Percentiles rank a stretch among this genome's conserved stretches.
These are phyloP conservation scores for Rhododendron ferrugineum DNA, from an alignment of 148 eudicot genomes.

Conservation along the genomic window DNA sequence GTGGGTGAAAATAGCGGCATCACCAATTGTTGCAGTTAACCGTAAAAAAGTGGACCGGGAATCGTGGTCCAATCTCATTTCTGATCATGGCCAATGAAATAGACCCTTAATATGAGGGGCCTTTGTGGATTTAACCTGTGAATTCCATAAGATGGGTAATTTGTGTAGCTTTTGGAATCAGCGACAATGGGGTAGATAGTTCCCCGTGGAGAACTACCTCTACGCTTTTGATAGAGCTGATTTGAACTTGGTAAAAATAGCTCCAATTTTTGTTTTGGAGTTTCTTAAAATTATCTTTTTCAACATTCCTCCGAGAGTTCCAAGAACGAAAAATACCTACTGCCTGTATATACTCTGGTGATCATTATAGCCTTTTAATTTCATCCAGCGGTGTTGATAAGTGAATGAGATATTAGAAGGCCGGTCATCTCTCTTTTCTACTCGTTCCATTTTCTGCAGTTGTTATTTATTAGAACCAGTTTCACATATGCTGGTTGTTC, in stretches of 20 bases:
- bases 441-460: slow-evolving; percentile 5
- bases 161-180: background rate
- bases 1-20: background rate
- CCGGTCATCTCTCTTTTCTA: background rate
- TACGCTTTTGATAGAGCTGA: background rate
- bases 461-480: background rate
- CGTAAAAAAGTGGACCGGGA: background rate
- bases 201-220: background rate
- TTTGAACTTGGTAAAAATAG: background rate
- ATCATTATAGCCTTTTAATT: background rate
- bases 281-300: background rate
- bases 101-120: background rate
- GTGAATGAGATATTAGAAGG: background rate
- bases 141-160: background rate
- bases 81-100: background rate
- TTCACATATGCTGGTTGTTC: slow-evolving; percentile 14
- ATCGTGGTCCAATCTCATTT: background rate
- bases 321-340: background rate
- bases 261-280: background rate
- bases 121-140: background rate
- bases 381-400: background rate
- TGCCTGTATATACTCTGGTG: background rate
- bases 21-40: background rate
- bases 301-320: background rate
- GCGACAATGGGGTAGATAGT: background rate